Evolutionary conservation across 208 protist species (phyloP).

Genomic region (Naegleria fowleri): DNA sequence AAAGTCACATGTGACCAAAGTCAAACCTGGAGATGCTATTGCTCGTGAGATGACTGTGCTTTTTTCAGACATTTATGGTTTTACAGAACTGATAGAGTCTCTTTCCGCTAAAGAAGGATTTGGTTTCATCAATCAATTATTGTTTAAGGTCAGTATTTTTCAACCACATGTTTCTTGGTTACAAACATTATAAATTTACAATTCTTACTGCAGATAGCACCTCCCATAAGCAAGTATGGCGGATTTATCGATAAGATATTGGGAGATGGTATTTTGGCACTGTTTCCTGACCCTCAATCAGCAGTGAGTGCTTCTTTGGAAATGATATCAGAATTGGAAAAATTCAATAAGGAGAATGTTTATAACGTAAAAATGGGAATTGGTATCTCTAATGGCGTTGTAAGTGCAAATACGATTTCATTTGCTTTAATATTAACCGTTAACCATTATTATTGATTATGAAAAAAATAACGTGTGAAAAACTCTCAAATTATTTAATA

Average conservation of each 20-base stretch:
- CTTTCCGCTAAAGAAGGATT: constrained; percentile 36
- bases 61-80: constrained; percentile 48
- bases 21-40: not conserved
- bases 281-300: not conserved
- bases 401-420: constrained; percentile 29
- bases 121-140: constrained; percentile 38
- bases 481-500: no score
- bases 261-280: not conserved
- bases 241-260: constrained; percentile 56
- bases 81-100: constrained; percentile 46
- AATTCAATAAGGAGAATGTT: not conserved
- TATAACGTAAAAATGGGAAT: not conserved
- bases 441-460: constrained; percentile 34
- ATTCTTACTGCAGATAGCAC: constrained; percentile 1
- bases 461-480: constrained; percentile 33
- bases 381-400: constrained; percentile 19
- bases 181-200: no score
- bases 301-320: not conserved
- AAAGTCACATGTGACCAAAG: not conserved
- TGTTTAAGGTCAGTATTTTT: constrained; percentile 32
- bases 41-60: constrained; percentile 34
- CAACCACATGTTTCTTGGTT: not conserved
- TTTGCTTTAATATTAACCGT: constrained; percentile 11
- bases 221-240: constrained; percentile 26
- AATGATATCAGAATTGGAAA: not conserved